Percentiles rank a stretch among this genome's conserved stretches.
These are phyloP conservation scores for Helianthus annuus DNA, from an alignment of 129 eudicot species.

Conservation along the genomic window HanXRQr2.0-SUNRISE NC_035435.2:81912688-81913187, in stretches of 20 bases:
- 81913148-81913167: conserved; percentile 69
- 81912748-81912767: conserved; percentile 43
- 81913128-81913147: conserved; percentile 61
- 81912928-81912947: background rate
- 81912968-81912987: background rate
- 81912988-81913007: background rate
- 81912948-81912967: background rate
- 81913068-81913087: conserved; percentile 71
- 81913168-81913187: conserved; percentile 67
- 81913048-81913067: conserved; percentile 59
- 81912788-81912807: conserved; percentile 49
- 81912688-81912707: background rate
- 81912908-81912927: background rate
- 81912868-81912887: background rate
- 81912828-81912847: conserved; percentile 65
- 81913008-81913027: background rate
- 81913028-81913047: conserved; percentile 55
- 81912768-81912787: conserved; percentile 60
- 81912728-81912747: conserved; percentile 62
- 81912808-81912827: conserved; percentile 56
- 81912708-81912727: conserved; percentile 71
- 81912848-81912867: conserved; percentile 66
- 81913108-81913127: conserved; percentile 81
- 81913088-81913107: conserved; percentile 65
- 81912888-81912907: background rate